A percentile compares a stretch with the other conserved stretches of the same genome.
Evolutionary conservation across 1,284 basidiomycete genomes (phyloP).

Genomic region (Neonothopanus nambi): DNA sequence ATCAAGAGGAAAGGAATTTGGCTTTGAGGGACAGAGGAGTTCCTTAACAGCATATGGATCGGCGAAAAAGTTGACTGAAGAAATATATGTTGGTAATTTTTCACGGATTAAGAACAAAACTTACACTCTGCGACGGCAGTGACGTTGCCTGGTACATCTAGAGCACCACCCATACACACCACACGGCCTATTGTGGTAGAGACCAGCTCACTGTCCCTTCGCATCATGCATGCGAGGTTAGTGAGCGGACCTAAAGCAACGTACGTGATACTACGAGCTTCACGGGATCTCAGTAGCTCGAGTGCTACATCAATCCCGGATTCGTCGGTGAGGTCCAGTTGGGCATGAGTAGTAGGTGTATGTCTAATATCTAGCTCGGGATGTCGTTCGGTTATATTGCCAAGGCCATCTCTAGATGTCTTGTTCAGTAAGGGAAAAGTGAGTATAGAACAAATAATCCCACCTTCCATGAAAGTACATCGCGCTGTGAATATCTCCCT

Average conservation of each 20-base stretch:
- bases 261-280: conserved; percentile 74
- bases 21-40: conserved; percentile 44
- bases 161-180: conserved; percentile 93
- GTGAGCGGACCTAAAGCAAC: conserved; percentile 89
- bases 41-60: conserved; percentile 86
- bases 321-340: conserved; percentile 50
- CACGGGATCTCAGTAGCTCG: conserved; percentile 61
- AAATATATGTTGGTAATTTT: not conserved
- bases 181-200: conserved; percentile 70
- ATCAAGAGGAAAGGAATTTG: conserved; percentile 43
- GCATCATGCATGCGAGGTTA: conserved; percentile 75
- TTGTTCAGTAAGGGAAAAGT: conserved; percentile 18
- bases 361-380: conserved; percentile 63
- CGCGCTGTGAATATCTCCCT: conserved; percentile 78
- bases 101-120: conserved; percentile 11
- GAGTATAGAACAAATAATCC: conserved; percentile 12
- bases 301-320: conserved; percentile 68
- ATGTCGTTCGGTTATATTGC: conserved; percentile 70
- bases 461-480: conserved; percentile 85
- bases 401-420: conserved; percentile 74
- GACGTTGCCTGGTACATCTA: conserved; percentile 93
- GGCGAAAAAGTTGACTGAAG: conserved; percentile 92
- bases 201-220: conserved; percentile 54
- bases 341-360: conserved; percentile 34
- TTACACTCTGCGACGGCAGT: conserved; percentile 80